A percentile compares a stretch with the other conserved stretches of the same genome.
Evolutionary conservation across 2,329 filamentous ascomycete genomes (phyloP).

Genomic region (Neofusicoccum cordaticola): DNA sequence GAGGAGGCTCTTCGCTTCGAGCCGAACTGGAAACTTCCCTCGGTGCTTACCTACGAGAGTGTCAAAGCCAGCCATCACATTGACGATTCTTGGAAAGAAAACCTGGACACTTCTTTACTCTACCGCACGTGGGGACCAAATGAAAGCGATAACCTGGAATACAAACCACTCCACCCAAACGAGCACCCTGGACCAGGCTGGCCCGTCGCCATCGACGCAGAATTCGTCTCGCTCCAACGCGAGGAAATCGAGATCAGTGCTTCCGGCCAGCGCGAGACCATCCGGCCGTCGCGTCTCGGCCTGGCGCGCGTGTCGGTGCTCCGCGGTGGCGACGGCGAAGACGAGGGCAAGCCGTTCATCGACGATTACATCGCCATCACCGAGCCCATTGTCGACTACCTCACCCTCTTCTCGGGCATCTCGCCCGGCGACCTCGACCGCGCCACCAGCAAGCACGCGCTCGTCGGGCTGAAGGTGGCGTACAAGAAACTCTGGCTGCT

Average conservation of each 20-base stretch:
- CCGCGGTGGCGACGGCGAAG: conserved; percentile 56
- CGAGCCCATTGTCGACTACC: conserved; percentile 89
- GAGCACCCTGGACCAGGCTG: conserved; percentile 71
- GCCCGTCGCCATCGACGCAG: conserved; percentile 87
- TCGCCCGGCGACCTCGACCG: conserved; percentile 80
- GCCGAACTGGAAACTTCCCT: conserved; percentile 87
- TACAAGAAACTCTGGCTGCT: conserved; percentile 99
- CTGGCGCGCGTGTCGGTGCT: conserved; percentile 91
- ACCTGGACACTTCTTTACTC: conserved; percentile 78
- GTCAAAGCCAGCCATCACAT: conserved; percentile 78
- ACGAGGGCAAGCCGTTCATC: conserved; percentile 84
- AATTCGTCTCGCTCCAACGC: conserved; percentile 90
- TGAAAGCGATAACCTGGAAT: conserved; percentile 51
- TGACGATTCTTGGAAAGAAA: conserved; percentile 81
- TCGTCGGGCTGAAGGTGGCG: conserved; percentile 82
- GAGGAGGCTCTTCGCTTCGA: conserved; percentile 90
- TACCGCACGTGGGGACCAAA: conserved; percentile 66
- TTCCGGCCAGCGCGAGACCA: conserved; percentile 86
- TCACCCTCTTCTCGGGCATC: conserved; percentile 93
- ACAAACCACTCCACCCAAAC: conserved; percentile 55
- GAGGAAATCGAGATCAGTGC: conserved; percentile 96
- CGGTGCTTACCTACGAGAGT: conserved; percentile 80
- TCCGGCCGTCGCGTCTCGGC: conserved; percentile 84
- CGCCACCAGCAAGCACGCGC: conserved; percentile 71
- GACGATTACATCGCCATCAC: conserved; percentile 94